These are phyloP conservation scores for Starmerella bombi DNA, from an alignment of 805 yeast genomes.

Conservation along the genomic window DNA sequence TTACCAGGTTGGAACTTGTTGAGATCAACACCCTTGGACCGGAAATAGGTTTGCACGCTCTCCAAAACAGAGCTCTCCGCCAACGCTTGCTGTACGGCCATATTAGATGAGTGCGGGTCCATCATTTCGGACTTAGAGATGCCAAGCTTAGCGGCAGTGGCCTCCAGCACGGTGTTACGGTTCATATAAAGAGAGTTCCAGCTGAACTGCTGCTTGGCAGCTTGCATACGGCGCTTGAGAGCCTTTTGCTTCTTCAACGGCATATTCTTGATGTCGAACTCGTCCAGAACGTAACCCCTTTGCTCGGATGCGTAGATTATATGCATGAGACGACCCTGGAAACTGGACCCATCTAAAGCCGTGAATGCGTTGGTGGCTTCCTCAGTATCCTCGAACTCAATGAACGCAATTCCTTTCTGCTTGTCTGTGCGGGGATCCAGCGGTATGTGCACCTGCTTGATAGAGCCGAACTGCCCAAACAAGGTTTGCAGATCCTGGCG, in stretches of 20 bases:
- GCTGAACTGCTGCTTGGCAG: constrained; percentile 73
- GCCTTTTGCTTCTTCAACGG: constrained; percentile 88
- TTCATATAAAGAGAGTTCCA: constrained; percentile 93
- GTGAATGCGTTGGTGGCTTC: constrained; percentile 68
- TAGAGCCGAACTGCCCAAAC: constrained; percentile 52
- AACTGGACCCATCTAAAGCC: constrained; percentile 70
- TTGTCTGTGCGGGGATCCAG: constrained; percentile 78
- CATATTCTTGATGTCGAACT: constrained; percentile 76
- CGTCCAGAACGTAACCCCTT: constrained; percentile 73
- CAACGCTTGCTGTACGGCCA: constrained; percentile 92
- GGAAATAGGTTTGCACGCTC: constrained; percentile 79
- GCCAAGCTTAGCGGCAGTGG: constrained; percentile 77
- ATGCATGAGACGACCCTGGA: constrained; percentile 88
- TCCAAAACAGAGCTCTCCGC: constrained; percentile 95
- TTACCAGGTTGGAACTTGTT: constrained; percentile 41
- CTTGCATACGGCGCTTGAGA: constrained; percentile 68
- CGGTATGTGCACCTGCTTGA: constrained; percentile 87
- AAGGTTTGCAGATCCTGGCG: constrained; percentile 63
- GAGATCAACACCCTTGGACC: constrained; percentile 71
- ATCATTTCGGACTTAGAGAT: constrained; percentile 68
- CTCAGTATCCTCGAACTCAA: constrained; percentile 51
- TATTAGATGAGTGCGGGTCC: constrained; percentile 71
- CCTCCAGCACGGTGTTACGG: constrained; percentile 79
- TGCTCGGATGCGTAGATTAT: constrained; percentile 75
- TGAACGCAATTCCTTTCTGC: constrained; percentile 86